Percentiles rank a stretch among this genome's conserved stretches.
phyloP scores from a whole-genome alignment of 768 basidiomycete species.

The Tylopilus cervinicoccineus region DNA sequence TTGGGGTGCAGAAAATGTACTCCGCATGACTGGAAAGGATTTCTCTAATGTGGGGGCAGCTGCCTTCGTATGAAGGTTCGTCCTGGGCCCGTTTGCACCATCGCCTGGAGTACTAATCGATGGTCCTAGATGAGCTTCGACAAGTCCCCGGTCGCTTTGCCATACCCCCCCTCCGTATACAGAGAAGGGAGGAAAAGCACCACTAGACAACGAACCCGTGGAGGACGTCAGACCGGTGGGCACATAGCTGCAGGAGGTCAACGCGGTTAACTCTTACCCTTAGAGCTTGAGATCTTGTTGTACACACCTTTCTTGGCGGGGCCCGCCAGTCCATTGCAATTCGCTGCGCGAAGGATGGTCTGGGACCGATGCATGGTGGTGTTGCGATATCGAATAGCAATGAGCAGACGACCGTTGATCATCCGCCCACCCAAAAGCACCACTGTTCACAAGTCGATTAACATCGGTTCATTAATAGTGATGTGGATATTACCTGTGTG shows the following conservation, averaged over 20 bases:
- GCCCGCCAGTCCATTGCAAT: neutral
- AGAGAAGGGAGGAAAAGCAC: neutral
- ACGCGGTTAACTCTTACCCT: neutral
- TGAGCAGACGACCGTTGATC: neutral
- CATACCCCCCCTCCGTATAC: neutral
- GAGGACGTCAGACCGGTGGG: neutral
- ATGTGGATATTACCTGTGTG: conserved; percentile 8
- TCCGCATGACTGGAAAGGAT: neutral
- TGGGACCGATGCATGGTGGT: neutral
- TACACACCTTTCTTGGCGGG: conserved; percentile 13
- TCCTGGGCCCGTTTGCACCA: neutral
- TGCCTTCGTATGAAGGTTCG: neutral
- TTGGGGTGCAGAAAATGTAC: neutral
- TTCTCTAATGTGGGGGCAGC: conserved; percentile 1
- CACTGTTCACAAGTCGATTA: conserved; percentile 1
- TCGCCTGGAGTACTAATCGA: neutral
- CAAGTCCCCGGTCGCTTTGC: neutral
- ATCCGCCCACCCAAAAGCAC: neutral
- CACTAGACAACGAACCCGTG: conserved; percentile 2
- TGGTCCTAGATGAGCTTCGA: neutral
- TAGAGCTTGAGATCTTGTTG: neutral
- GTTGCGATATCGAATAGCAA: neutral
- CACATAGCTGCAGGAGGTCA: neutral
- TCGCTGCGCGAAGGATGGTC: neutral
- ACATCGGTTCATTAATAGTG: neutral